Conservation (phyloP, 192 early-diverging fungal species). For the Mortierella antarctica region DNA sequence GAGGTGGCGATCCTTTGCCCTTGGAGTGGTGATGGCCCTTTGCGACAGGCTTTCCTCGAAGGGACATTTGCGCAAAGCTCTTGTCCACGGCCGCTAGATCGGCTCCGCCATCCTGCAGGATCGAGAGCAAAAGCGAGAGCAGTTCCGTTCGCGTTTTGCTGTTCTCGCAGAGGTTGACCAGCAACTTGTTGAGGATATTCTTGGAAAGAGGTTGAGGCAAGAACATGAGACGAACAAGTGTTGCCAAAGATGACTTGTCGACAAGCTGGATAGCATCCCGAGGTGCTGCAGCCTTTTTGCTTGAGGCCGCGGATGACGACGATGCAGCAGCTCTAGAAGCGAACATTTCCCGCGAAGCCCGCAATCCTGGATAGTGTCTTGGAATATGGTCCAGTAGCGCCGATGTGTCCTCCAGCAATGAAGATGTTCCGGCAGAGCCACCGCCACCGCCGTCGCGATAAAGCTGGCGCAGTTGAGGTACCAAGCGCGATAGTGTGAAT, state of each 20-base stretch:
- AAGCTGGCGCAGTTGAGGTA: constrained; percentile 64
- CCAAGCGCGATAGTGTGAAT: constrained; percentile 64
- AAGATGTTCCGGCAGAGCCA: constrained; percentile 51
- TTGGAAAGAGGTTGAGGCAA: constrained; percentile 82
- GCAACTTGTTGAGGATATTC: constrained; percentile 70
- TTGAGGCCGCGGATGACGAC: constrained; percentile 11
- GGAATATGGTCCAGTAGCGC: constrained; percentile 38
- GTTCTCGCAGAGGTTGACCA: constrained; percentile 92
- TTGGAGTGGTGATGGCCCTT: constrained; percentile 49
- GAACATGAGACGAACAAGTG: constrained; percentile 88
- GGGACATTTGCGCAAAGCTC: constrained; percentile 79
- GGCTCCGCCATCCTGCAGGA: constrained; percentile 83
- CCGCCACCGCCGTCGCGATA: constrained; percentile 61
- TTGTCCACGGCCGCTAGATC: constrained; percentile 83
- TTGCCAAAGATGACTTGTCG: constrained; percentile 82
- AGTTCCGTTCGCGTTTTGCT: constrained; percentile 85
- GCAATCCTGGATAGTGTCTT: constrained; percentile 38
- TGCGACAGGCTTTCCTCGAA: constrained; percentile 66
- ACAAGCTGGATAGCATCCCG: constrained; percentile 85
- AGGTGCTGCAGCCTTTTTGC: constrained; percentile 55
- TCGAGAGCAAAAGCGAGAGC: constrained; percentile 85
- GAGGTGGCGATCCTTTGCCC: constrained; percentile 17
- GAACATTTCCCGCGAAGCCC: constrained; percentile 51
- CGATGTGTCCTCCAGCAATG: constrained; percentile 63
- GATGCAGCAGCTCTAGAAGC: constrained; percentile 14